Conservation (phyloP, 805 yeast genomes). For the Myxozyma nipponensis region DNA sequence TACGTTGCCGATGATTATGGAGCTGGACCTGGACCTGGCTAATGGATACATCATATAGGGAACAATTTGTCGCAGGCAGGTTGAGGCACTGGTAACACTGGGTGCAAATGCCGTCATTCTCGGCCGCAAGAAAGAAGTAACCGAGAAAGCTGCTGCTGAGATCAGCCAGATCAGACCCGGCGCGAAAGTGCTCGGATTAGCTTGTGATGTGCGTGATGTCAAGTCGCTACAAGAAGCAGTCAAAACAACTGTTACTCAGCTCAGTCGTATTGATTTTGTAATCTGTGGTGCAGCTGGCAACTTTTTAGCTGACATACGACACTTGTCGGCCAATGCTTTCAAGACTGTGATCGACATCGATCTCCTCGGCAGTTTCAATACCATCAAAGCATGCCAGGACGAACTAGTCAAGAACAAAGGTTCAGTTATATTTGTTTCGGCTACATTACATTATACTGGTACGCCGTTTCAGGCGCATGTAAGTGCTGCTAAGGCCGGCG, state of each 20-base stretch:
- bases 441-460: constrained; percentile 87
- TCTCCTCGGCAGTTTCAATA: constrained; percentile 77
- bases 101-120: constrained; percentile 87
- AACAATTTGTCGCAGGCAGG: constrained; percentile 86
- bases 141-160: constrained; percentile 64
- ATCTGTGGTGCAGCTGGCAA: constrained; percentile 97
- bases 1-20: constrained; percentile 3
- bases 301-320: constrained; percentile 74
- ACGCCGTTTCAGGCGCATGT: constrained; percentile 82
- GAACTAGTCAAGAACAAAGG: constrained; percentile 68
- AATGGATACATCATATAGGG: constrained; percentile 42
- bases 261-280: constrained; percentile 80
- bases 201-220: constrained; percentile 74
- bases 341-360: constrained; percentile 84
- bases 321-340: constrained; percentile 79
- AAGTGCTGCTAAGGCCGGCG: constrained; percentile 93
- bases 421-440: constrained; percentile 64
- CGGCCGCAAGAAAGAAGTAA: constrained; percentile 69
- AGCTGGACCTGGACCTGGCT: background rate
- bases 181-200: constrained; percentile 65
- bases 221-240: constrained; percentile 61
- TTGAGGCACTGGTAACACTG: constrained; percentile 73
- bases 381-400: constrained; percentile 74
- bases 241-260: constrained; percentile 54
- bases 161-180: constrained; percentile 55